Base-by-base conservation (phyloP, 148 eudicot species). In the Bassia scoparia region DNA sequence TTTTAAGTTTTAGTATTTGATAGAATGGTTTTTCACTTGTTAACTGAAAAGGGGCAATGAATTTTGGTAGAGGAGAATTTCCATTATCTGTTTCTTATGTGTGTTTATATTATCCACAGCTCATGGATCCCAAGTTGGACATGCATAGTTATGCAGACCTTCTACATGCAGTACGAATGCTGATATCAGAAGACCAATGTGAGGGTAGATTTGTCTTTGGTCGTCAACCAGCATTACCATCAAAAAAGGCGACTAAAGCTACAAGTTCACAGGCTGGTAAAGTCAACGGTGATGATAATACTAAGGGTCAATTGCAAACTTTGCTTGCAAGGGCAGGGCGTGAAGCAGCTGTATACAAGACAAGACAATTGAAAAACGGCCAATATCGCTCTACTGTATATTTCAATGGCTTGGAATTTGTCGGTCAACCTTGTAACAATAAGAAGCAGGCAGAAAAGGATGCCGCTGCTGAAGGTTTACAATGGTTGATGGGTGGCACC, bases 131-230 rank as follows among this genome's bases (percentile, higher is more conserved):
- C 43, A 85, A 82, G 58, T 61, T 91, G 61, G 91, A 88, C 66
- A 72, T 87, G 26, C 71, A 72, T 70, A 67, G 70, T 46, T 82
- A 83, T 37, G 53, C 56, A 53, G 93, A 91, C 74, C 91, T 95
- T 61, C 81, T 95, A 29, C 78, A 80, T 30, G 89, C 97, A 7
- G 75, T 87, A 67, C 91, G 93, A 81, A 74, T 91, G 77, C 65
- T 95, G 68, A 82, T 95, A 63, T 73, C 91, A 13, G 96, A 91
- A 77, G 98, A 95, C 71, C 82, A 52, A 27, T 88, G 90, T 73
- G 92, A 95, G 68, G 98, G 98, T 74, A 91, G 81, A 81, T 95
- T 95, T 79, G 96, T 95, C 61, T 95, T 74, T 83, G 90, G 89
- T 29, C 90, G 93, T 54, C 84, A 89, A 76, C 61, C 85, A 37